phyloP scores from a whole-genome alignment of 352 stramenopile genomes.

The Phytophthora pinifolia region DNA sequence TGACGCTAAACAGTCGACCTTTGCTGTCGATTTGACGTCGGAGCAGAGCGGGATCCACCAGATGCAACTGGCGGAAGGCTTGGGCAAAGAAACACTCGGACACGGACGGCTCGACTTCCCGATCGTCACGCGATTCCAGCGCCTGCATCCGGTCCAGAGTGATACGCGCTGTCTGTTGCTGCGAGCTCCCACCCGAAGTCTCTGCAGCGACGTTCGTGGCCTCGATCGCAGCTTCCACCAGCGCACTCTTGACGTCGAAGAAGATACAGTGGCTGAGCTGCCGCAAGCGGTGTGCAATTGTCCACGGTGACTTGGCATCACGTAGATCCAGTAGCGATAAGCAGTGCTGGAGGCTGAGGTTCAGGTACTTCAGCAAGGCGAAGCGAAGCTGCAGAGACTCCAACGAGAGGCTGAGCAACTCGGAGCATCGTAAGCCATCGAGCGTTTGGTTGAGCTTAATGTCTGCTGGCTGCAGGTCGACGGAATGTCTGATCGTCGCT shows the following conservation, averaged over 20 bases:
- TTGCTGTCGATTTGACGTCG: constrained; percentile 90
- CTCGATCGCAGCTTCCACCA: constrained; percentile 83
- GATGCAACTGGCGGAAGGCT: constrained; percentile 89
- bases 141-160: constrained; percentile 84
- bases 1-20: constrained; percentile 86
- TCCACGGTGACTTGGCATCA: constrained; percentile 71
- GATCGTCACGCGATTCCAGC: constrained; percentile 85
- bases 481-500: constrained; percentile 35
- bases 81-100: constrained; percentile 95
- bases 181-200: constrained; percentile 41
- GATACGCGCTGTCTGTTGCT: constrained; percentile 78
- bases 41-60: constrained; percentile 84
- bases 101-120: constrained; percentile 83
- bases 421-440: constrained; percentile 73
- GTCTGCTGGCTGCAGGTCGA: constrained; percentile 71
- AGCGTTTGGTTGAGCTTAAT: constrained; percentile 69
- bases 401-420: constrained; percentile 54
- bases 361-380: constrained; percentile 82
- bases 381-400: constrained; percentile 77
- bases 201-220: constrained; percentile 63
- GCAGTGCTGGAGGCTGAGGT: constrained; percentile 64
- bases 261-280: constrained; percentile 86
- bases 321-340: constrained; percentile 78
- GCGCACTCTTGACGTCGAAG: constrained; percentile 80
- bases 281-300: constrained; percentile 66